Evolutionary conservation across 805 yeast genomes (phyloP).

Genomic region (Ogataea allantospora): DNA sequence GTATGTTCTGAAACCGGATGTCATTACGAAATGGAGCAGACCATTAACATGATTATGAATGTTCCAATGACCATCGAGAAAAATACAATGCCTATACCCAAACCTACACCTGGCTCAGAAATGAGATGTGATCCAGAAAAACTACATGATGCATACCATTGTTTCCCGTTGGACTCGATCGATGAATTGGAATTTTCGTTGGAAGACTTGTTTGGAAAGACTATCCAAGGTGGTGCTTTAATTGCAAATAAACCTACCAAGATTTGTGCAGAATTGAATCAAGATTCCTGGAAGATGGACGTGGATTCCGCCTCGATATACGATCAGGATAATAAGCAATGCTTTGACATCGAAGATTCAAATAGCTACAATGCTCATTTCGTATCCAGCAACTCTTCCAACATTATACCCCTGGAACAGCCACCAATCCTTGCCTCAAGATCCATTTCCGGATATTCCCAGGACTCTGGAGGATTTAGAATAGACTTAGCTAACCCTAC

Average conservation of each 20-base stretch:
- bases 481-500: constrained; percentile 72
- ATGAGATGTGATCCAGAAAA: constrained; percentile 72
- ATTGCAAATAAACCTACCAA: constrained; percentile 44
- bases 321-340: constrained; percentile 14
- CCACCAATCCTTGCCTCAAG: constrained; percentile 78
- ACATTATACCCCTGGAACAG: constrained; percentile 36
- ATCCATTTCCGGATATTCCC: constrained; percentile 88
- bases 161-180: constrained; percentile 72
- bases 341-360: constrained; percentile 25
- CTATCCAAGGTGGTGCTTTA: constrained; percentile 62
- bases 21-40: constrained; percentile 55
- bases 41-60: constrained; percentile 71
- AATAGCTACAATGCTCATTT: constrained; percentile 39
- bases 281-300: constrained; percentile 43
- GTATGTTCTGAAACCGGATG: constrained; percentile 47
- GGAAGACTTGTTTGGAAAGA: constrained; percentile 66
- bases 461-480: constrained; percentile 86
- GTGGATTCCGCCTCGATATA: constrained; percentile 11
- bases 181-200: constrained; percentile 49
- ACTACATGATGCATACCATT: constrained; percentile 57
- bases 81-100: constrained; percentile 69
- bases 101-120: constrained; percentile 68
- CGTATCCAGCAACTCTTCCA: constrained; percentile 44
- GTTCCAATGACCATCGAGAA: constrained; percentile 66
- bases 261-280: constrained; percentile 42